phyloP scores from a whole-genome alignment of 2,329 filamentous ascomycete species.

The Moelleriella libera region DNA sequence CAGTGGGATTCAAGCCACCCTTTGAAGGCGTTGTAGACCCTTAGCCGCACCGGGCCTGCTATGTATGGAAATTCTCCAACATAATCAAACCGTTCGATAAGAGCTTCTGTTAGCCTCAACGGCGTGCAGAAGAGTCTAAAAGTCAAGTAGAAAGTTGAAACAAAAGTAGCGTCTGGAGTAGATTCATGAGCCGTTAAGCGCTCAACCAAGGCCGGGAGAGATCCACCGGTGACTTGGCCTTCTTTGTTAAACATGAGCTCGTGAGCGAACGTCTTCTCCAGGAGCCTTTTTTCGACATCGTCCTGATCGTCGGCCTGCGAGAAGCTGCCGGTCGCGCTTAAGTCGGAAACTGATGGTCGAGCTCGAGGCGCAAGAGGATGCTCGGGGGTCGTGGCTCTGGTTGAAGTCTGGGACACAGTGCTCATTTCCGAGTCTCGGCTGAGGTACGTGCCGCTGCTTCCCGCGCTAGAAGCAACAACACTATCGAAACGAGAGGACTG shows the following conservation, averaged over 20 bases:
- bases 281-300: slow-evolving; percentile 67
- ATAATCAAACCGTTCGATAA: slow-evolving; percentile 90
- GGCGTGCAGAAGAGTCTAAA: slow-evolving; percentile 89
- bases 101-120: slow-evolving; percentile 57
- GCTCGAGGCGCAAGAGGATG: slow-evolving; percentile 36
- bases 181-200: slow-evolving; percentile 85
- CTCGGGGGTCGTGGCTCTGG: slow-evolving; percentile 78
- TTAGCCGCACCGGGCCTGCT: slow-evolving; percentile 67
- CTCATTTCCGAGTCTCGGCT: slow-evolving; percentile 74
- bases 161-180: slow-evolving; percentile 81
- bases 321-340: slow-evolving; percentile 52
- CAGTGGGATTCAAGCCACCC: slow-evolving; percentile 95
- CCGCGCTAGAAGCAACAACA: slow-evolving; percentile 60
- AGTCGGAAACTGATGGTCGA: slow-evolving; percentile 51
- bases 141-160: slow-evolving; percentile 90
- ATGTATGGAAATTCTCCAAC: slow-evolving; percentile 63
- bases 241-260: slow-evolving; percentile 91
- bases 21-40: slow-evolving; percentile 95
- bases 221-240: slow-evolving; percentile 85
- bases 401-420: slow-evolving; percentile 68
- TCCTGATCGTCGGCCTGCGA: slow-evolving; percentile 60
- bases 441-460: slow-evolving; percentile 64
- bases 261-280: slow-evolving; percentile 85
- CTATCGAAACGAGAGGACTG: slow-evolving; percentile 50
- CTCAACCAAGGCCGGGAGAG: slow-evolving; percentile 82